Evolutionary conservation across 148 eudicot genomes (phyloP).

Genomic region (Fallopia convolvulus): DNA sequence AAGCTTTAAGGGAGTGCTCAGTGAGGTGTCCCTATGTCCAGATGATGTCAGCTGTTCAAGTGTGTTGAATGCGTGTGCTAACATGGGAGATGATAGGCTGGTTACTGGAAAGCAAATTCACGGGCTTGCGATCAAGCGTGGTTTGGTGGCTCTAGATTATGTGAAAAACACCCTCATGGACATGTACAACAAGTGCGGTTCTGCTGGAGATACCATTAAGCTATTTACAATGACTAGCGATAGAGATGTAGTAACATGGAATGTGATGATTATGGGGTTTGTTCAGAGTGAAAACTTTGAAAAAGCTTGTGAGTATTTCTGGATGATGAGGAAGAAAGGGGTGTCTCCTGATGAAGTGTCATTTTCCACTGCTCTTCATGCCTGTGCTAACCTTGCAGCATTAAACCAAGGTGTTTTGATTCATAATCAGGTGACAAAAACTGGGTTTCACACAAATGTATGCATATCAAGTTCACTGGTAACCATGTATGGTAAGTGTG

Average conservation of each 20-base stretch:
- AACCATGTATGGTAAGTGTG: slow-evolving; percentile 44
- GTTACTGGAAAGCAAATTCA: slow-evolving; percentile 34
- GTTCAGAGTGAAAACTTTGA: slow-evolving; percentile 31
- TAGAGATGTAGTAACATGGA: slow-evolving; percentile 47
- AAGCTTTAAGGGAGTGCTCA: slow-evolving; percentile 23
- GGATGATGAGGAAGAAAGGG: slow-evolving; percentile 32
- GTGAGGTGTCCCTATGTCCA: slow-evolving; percentile 19
- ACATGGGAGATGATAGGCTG: slow-evolving; percentile 21
- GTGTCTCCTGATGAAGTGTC: slow-evolving; percentile 33
- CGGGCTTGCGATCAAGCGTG: slow-evolving; percentile 28
- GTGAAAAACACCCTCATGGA: slow-evolving; percentile 47
- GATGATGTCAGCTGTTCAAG: slow-evolving; percentile 41
- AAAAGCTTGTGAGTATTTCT: slow-evolving; percentile 39
- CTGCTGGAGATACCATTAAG: slow-evolving; percentile 20
- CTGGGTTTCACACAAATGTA: slow-evolving; percentile 26
- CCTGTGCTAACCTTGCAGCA: slow-evolving; percentile 33
- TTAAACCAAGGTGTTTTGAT: slow-evolving; percentile 37
- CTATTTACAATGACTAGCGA: slow-evolving; percentile 25
- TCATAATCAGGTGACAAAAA: slow-evolving; percentile 33
- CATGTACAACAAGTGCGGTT: slow-evolving; percentile 42
- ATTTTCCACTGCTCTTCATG: slow-evolving; percentile 33
- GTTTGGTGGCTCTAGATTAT: slow-evolving; percentile 22
- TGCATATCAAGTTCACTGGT: slow-evolving; percentile 34
- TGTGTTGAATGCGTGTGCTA: slow-evolving; percentile 51
- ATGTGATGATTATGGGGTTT: slow-evolving; percentile 37